These are phyloP conservation scores for Suillus subluteus DNA, from an alignment of 768 basidiomycete species.

Conservation along the genomic window DNA sequence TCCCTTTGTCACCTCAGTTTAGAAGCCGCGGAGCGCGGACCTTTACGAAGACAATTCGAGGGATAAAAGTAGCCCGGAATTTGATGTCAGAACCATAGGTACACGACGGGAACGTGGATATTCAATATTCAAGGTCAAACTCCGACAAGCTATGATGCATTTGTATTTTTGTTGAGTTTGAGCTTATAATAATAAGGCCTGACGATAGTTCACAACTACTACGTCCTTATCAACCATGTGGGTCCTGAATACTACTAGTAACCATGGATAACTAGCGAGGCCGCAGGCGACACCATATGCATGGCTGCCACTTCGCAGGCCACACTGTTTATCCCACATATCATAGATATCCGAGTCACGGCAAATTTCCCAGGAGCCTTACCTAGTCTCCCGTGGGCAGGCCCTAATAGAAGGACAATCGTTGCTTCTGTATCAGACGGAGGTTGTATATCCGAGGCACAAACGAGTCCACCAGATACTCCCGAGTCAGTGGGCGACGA, in stretches of 20 bases:
- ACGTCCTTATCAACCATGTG: not conserved
- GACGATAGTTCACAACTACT: too few relatives aligned
- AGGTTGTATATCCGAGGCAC: not conserved
- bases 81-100: not conserved
- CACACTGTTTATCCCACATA: too few relatives aligned
- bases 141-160: not conserved
- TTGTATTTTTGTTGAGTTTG: not conserved
- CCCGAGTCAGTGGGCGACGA: not conserved
- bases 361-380: not conserved
- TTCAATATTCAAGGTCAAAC: not conserved
- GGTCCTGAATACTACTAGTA: not conserved
- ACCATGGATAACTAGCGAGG: too few relatives aligned
- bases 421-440: not conserved
- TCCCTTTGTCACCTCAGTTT: conserved; percentile 1
- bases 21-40: conserved; percentile 7
- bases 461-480: not conserved
- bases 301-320: not conserved
- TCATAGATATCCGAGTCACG: not conserved
- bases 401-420: not conserved
- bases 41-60: not conserved
- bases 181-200: not conserved
- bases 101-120: too few relatives aligned
- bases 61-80: not conserved
- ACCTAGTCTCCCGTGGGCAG: not conserved
- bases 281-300: not conserved